These are phyloP conservation scores for Lactifluus echinatus DNA, from an alignment of 768 basidiomycete species.

Conservation along the genomic window DNA sequence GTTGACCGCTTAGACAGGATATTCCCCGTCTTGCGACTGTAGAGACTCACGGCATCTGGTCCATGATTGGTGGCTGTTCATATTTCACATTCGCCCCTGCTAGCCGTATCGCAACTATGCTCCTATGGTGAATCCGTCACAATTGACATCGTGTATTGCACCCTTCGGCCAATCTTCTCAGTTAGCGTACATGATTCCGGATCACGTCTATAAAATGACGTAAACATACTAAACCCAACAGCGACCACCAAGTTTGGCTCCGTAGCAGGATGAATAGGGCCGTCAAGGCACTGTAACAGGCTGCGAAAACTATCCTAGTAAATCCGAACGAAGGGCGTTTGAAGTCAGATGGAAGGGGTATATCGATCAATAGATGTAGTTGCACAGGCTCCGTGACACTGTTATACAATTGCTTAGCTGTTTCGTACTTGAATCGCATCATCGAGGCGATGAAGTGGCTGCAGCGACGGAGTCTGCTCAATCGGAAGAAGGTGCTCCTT, in stretches of 20 bases:
- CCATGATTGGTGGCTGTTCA: too few relatives aligned
- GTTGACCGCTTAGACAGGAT: too few relatives aligned
- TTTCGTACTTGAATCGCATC: background rate
- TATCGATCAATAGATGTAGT: background rate
- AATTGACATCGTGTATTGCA: too few relatives aligned
- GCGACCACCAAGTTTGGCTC: background rate
- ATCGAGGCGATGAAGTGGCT: background rate
- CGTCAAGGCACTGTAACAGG: too few relatives aligned
- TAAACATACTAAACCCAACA: background rate
- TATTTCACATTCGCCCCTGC: too few relatives aligned
- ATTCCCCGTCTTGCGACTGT: too few relatives aligned
- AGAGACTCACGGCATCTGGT: too few relatives aligned
- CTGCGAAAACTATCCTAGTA: background rate
- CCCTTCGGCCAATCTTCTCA: too few relatives aligned
- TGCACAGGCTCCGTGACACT: background rate
- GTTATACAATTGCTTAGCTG: background rate
- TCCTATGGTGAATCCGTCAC: too few relatives aligned
- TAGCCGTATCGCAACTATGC: too few relatives aligned
- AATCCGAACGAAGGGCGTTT: background rate
- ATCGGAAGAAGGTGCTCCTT: conserved; percentile 1
- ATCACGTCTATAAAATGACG: background rate
- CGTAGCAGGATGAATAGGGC: background rate
- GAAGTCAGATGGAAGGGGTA: background rate
- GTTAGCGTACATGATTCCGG: background rate
- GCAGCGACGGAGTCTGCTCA: background rate